Conservation (phyloP, 805 yeast genomes). For the Saccharomyces paradoxus region DNA sequence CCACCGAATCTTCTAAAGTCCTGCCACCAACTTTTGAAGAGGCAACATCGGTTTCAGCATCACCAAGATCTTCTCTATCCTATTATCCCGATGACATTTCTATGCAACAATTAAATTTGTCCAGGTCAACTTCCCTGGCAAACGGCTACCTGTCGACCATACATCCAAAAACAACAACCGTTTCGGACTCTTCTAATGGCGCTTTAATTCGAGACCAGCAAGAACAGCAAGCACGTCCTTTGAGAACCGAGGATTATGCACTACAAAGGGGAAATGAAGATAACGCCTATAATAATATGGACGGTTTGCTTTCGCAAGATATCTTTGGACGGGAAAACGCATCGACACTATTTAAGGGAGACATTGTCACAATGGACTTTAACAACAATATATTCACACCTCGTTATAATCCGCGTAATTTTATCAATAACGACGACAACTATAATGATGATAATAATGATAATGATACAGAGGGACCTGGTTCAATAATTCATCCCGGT, state of each 20-base stretch:
- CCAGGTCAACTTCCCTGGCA: constrained; percentile 5
- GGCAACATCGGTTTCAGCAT: constrained; percentile 43
- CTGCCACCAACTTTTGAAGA: constrained; percentile 59
- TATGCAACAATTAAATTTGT: constrained; percentile 16
- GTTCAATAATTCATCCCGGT: background rate
- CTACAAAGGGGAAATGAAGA: background rate
- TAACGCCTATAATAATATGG: background rate
- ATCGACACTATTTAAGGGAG: background rate
- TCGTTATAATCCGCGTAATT: background rate
- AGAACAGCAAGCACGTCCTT: background rate
- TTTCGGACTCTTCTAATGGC: background rate
- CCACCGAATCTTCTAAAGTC: constrained; percentile 17
- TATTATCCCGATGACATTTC: constrained; percentile 14
- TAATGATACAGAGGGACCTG: background rate
- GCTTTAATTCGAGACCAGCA: background rate
- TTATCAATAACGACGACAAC: background rate
- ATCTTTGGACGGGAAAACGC: background rate
- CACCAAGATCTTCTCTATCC: constrained; percentile 32
- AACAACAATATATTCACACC: background rate
- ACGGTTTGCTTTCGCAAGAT: background rate
- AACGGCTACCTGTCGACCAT: background rate
- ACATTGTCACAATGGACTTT: background rate
- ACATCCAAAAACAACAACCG: background rate
- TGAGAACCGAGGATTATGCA: background rate
- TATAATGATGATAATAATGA: constrained; percentile 2